A percentile compares a stretch with the other conserved stretches of the same genome.
These are phyloP conservation scores for Hygrophorus russula DNA, from an alignment of 768 basidiomycete genomes.

Conservation along the genomic window DNA sequence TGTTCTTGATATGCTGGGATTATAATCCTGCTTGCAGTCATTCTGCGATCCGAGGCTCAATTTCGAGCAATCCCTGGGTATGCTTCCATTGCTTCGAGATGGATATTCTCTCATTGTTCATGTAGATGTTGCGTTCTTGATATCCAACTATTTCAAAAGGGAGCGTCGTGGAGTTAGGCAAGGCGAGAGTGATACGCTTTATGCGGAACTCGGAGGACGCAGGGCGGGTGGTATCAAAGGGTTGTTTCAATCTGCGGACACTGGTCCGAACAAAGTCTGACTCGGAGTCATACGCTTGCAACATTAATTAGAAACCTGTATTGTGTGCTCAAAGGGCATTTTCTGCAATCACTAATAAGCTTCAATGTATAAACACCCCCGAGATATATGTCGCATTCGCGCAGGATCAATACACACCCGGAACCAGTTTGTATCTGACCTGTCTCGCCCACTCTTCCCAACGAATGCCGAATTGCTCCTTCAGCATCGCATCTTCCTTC, in stretches of 20 bases:
- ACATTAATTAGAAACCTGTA: too few species aligned
- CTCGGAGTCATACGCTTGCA: too few species aligned
- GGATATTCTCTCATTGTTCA: not conserved
- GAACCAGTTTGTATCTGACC: too few species aligned
- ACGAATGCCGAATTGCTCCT: conserved; percentile 18
- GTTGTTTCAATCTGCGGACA: too few species aligned
- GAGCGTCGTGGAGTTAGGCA: conserved; percentile 31
- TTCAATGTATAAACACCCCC: too few species aligned
- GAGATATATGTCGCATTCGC: too few species aligned
- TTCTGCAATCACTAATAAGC: too few species aligned
- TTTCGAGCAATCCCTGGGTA: conserved; percentile 90
- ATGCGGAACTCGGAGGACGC: conserved; percentile 22
- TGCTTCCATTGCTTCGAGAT: conserved; percentile 14
- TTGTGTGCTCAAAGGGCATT: too few species aligned
- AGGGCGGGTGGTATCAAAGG: not conserved
- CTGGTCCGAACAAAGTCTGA: too few species aligned
- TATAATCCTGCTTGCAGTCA: conserved; percentile 30
- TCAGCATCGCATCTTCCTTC: conserved; percentile 19
- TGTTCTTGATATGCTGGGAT: not conserved
- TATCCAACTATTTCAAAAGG: conserved; percentile 73
- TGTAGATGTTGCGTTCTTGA: conserved; percentile 59
- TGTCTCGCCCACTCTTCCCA: conserved; percentile 16
- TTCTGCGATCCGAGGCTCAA: conserved; percentile 94
- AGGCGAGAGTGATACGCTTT: conserved; percentile 21
- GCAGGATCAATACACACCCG: too few species aligned